phyloP scores from a whole-genome alignment of 176 grass and related monocot genomes.

The Tillandsia fasciculata region DNA sequence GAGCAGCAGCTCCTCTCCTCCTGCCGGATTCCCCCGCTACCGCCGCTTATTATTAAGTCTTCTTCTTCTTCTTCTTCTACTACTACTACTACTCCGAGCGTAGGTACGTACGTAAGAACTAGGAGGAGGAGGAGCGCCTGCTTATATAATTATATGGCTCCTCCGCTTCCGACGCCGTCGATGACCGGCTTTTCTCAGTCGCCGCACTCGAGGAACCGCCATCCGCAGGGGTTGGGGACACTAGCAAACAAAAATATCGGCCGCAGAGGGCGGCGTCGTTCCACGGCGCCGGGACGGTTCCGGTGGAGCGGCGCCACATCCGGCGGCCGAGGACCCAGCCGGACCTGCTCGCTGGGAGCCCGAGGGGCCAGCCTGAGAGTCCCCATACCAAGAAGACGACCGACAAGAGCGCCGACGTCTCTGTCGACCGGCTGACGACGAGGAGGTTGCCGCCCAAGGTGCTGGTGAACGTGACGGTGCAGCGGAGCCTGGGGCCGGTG shows the following conservation, averaged over 20 bases:
- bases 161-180: background rate
- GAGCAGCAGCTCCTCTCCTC: too few species aligned
- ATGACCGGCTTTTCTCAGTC: background rate
- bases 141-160: too few species aligned
- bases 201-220: background rate
- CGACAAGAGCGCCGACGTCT: background rate
- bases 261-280: conserved; percentile 44
- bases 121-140: too few species aligned
- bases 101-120: too few species aligned
- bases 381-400: background rate
- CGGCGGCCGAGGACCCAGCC: conserved; percentile 67
- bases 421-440: background rate
- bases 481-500: conserved; percentile 71
- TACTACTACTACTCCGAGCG: too few species aligned
- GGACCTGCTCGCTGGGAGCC: conserved; percentile 41
- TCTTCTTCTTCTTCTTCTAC: too few species aligned
- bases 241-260: too few species aligned
- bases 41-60: too few species aligned
- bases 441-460: conserved; percentile 63
- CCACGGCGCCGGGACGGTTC: conserved; percentile 34
- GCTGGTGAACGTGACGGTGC: conserved; percentile 73
- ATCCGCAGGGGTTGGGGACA: background rate
- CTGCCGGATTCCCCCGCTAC: too few species aligned
- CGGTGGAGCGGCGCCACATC: conserved; percentile 16
- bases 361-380: conserved; percentile 1